Conservation (phyloP, 257 asterid genomes). For the Solanum lycopersicoides region DNA sequence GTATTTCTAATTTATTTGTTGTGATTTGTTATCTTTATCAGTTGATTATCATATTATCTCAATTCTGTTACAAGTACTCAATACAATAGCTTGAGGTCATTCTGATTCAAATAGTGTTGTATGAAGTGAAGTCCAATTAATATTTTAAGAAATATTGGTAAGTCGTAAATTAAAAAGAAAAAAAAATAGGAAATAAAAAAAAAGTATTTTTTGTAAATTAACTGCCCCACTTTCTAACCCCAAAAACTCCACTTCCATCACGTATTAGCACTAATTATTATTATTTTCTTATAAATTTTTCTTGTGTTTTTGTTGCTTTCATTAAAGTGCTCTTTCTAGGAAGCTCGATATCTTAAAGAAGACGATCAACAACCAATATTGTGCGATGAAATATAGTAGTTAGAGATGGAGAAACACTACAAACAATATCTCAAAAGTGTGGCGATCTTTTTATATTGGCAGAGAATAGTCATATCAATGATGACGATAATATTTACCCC, state of each 20-base stretch:
- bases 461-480: constrained; percentile 10
- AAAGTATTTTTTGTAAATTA: background rate
- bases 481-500: constrained; percentile 19
- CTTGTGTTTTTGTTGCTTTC: background rate
- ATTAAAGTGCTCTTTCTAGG: background rate
- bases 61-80: too few relatives aligned
- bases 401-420: constrained; percentile 14
- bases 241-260: too few relatives aligned
- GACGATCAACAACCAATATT: background rate
- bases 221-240: too few relatives aligned
- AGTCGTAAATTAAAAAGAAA: background rate
- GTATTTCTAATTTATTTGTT: too few relatives aligned
- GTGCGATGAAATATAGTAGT: background rate
- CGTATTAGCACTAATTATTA: too few relatives aligned
- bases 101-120: too few relatives aligned
- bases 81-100: too few relatives aligned
- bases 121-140: background rate
- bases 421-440: constrained; percentile 7
- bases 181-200: too few relatives aligned
- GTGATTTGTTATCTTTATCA: too few relatives aligned
- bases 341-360: background rate
- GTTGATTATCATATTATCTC: too few relatives aligned
- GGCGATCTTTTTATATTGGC: constrained; percentile 7
- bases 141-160: background rate
- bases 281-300: background rate